Base-by-base conservation (phyloP, 2,329 filamentous ascomycete genomes). In the Nemania abortiva region DNA sequence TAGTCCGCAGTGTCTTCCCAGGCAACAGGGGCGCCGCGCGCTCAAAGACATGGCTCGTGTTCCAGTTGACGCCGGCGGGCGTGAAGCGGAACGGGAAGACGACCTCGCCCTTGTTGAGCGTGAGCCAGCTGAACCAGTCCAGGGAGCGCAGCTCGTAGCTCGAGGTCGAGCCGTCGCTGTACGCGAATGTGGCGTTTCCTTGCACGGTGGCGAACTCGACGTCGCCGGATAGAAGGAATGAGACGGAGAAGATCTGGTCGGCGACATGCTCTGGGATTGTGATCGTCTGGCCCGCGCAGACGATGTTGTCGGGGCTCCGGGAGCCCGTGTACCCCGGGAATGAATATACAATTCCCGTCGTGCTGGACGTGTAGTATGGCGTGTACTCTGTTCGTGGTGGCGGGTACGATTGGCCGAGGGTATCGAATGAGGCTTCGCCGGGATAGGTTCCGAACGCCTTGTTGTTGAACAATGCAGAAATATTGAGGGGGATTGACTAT, bases 361-460 rank as follows among this genome's bases (percentile, higher is more conserved):
- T 72, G 3, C 74, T 74, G 1, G 82, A 84, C 4, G 76, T 81
- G 69, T 83, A 84, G 24, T 75, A 73, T 18, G 77, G 75, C 6
- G 77, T 77, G 27, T 74, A 64, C 15, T 66, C 69, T 3, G 81
- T 56, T 18, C 71, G 68, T 1, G 79, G 77, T 13, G 76, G 76
- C 6, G 83, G 82, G 65, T 82, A 85, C 0, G 83, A 83, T 57
- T 84, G 79, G 50, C 81, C 80, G 2, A 80, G 70, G 1, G 66
- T 71, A 63, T 86, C 82, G 66, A 86, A 84, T n/a, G 81, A 77
- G 0, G 84, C 81, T 71, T 85, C 82, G 1, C 83, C 83, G 0
- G 84, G 81, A 13, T 77, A 77, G 0, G 78, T 78, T 2, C 83
- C 83, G 66, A 86, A 85, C 1, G 77, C 84, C 64, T 84, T 84